These are phyloP conservation scores for Malus orientalis DNA, from an alignment of 306 rosid genomes.

Conservation along the genomic window DNA sequence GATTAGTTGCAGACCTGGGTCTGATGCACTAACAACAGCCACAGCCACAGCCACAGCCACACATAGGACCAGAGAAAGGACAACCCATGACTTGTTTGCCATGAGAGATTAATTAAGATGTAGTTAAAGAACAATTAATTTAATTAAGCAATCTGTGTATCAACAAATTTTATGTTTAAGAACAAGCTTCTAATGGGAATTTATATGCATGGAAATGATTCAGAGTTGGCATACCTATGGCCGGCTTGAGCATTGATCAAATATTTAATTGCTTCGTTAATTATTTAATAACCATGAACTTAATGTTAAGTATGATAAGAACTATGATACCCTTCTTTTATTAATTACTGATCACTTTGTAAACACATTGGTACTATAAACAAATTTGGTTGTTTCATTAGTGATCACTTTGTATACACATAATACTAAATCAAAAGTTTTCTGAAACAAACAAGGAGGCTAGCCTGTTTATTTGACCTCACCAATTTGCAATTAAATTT, in stretches of 20 bases:
- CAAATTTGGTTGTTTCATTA: neutral
- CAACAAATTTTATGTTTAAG: neutral
- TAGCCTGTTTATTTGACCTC: neutral
- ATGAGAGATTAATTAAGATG: neutral
- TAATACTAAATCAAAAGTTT: neutral
- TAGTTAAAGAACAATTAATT: neutral
- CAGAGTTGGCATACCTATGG: conserved; percentile 5
- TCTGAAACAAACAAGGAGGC: neutral
- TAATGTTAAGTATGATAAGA: neutral
- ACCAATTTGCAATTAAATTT: neutral
- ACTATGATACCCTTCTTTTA: neutral
- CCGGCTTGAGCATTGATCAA: neutral
- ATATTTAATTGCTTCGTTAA: no score
- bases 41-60: neutral
- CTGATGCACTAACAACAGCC: neutral
- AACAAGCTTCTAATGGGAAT: neutral
- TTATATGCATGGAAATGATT: neutral
- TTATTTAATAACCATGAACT: neutral
- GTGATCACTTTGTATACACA: neutral
- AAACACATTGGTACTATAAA: neutral
- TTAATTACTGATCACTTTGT: no score
- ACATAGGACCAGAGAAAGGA: neutral
- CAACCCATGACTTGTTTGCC: neutral
- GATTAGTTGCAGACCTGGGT: conserved; percentile 7
- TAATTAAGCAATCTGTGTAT: neutral